Base-by-base conservation (phyloP, 2,329 filamentous ascomycete species). In the Fusarium mangiferae region DNA sequence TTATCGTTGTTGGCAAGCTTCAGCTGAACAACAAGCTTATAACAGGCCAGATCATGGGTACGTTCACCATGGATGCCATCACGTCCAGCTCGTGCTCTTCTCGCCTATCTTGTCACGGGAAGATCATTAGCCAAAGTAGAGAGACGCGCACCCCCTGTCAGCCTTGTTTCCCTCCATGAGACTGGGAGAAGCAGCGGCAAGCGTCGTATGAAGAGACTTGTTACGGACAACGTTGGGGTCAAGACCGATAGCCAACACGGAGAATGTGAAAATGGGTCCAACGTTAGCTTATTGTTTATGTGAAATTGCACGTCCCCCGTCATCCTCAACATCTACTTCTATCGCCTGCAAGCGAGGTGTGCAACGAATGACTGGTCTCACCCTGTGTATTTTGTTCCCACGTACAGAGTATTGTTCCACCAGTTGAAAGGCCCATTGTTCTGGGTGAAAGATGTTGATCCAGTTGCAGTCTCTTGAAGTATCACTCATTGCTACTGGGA, bases 61-160 rank as follows among this genome's bases (percentile, higher is more conserved):
- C 39, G 36, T 48, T 45, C 15, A 35, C 17, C 39, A 69, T 44
- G 66, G 61, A 69, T 66, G 49, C 55, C 54, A 68, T 62, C 51
- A 44, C 45, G 28, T 63, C 51, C 62, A 64, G 70, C 54, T 66
- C 65, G 64, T 71, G 59, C 71, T 70, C 66, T 56, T 61, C 75
- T 78, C 76, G 76, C 76, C 70, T 72, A 78, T 78, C 76, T 78
- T 64, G 66, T 67, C 39, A 54, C 76, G 76, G 76, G 76, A 77
- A 71, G 76, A 78, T 78, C 75, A 76, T 60, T 59, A 54, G 55
- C 57, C 66, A 69, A 73, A 64, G 64, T 57, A 73, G 67, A 63
- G 64, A 66, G 65, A 72, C 68, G 49, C 71, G 61, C 71, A 71
- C 17, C 57, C 74, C 76, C 64, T 68, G 59, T 66, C 54, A 62